These are phyloP conservation scores for Suillus luteus DNA, from an alignment of 768 basidiomycete genomes.

Conservation along the genomic window DNA sequence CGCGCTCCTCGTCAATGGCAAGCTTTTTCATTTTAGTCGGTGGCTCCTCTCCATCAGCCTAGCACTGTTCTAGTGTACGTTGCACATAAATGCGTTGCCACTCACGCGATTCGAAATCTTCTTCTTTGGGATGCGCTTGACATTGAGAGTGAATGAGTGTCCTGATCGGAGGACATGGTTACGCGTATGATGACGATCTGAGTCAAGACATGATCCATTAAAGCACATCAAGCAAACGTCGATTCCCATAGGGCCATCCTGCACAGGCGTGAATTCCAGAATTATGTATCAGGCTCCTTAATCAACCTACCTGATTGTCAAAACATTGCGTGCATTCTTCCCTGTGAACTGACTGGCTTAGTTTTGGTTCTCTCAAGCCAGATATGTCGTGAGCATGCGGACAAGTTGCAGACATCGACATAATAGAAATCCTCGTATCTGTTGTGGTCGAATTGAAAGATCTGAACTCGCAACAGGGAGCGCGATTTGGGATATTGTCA, in stretches of 20 bases:
- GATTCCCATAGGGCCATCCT: conserved; percentile 77
- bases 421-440: conserved; percentile 13
- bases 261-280: conserved; percentile 7
- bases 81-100: conserved; percentile 18
- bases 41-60: conserved; percentile 80
- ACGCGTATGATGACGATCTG: conserved; percentile 67
- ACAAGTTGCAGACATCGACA: conserved; percentile 40
- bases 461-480: background rate
- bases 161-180: conserved; percentile 72
- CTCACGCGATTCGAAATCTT: conserved; percentile 66
- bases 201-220: conserved; percentile 83
- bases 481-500: background rate
- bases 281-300: conserved; percentile 3
- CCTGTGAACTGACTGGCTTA: conserved; percentile 76
- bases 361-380: conserved; percentile 53
- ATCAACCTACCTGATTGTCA: conserved; percentile 73
- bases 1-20: conserved; percentile 82
- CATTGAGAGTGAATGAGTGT: conserved; percentile 78
- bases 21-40: conserved; percentile 89
- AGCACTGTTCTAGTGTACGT: conserved; percentile 6
- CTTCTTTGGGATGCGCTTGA: conserved; percentile 67
- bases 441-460: conserved; percentile 7
- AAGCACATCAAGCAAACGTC: conserved; percentile 93
- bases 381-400: conserved; percentile 53
- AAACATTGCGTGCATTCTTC: conserved; percentile 99